Conservation (phyloP, 176 grass and related monocot genomes). For the Phoenix roebelenii region DNA sequence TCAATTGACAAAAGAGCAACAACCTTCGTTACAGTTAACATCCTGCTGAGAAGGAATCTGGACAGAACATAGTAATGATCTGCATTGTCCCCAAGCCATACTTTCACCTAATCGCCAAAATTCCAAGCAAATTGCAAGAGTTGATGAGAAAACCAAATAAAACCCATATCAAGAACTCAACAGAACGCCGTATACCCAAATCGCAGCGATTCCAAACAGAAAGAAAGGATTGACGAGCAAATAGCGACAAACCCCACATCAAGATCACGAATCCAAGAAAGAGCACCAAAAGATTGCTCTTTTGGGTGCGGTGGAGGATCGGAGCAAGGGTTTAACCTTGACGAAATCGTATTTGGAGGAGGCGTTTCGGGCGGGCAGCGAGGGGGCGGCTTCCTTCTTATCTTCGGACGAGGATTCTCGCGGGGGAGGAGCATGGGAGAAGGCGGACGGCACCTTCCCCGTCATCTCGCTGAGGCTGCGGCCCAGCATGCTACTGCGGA, state of each 20-base stretch:
- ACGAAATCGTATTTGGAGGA: conserved; percentile 99
- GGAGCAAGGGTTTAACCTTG: conserved; percentile 34
- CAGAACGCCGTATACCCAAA: too few relatives aligned
- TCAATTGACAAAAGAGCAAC: background rate
- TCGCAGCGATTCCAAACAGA: too few relatives aligned
- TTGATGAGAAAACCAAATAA: too few relatives aligned
- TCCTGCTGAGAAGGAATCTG: conserved; percentile 89
- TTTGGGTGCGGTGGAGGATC: too few relatives aligned
- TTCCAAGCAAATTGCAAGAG: too few relatives aligned
- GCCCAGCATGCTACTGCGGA: too few relatives aligned
- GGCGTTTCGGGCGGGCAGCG: conserved; percentile 58
- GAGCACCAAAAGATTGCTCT: too few relatives aligned
- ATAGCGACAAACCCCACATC: background rate
- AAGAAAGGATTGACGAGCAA: background rate
- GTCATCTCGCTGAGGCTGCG: too few relatives aligned
- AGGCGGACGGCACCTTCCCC: too few relatives aligned
- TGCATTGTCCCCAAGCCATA: conserved; percentile 95
- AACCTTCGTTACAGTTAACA: conserved; percentile 96
- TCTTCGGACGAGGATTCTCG: too few relatives aligned
- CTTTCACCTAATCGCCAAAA: conserved; percentile 46
- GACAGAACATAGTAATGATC: conserved; percentile 96
- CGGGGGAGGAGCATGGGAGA: too few relatives aligned
- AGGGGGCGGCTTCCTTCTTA: background rate
- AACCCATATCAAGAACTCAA: too few relatives aligned
- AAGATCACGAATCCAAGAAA: background rate